Evolutionary conservation across 78 protist genomes (phyloP).

Genomic region (Mastigamoeba balamuthi): DNA sequence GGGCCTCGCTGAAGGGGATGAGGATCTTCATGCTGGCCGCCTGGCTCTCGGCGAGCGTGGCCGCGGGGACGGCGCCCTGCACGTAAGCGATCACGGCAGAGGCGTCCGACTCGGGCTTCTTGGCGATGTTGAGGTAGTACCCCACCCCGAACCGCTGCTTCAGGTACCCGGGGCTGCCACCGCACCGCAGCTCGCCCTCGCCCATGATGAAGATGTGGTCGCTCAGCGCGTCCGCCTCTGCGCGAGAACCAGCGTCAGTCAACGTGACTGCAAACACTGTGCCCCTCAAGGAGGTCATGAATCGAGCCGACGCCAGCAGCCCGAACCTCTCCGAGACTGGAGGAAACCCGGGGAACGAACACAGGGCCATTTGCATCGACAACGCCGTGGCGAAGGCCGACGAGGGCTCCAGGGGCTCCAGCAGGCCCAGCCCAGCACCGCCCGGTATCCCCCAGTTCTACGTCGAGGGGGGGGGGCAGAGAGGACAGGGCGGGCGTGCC

Average conservation of each 20-base stretch:
- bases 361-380: too few relatives aligned
- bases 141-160: not conserved
- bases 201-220: not conserved
- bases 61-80: not conserved
- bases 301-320: too few relatives aligned
- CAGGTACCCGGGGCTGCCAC: not conserved
- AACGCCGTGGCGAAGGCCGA: too few relatives aligned
- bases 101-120: not conserved
- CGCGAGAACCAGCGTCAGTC: too few relatives aligned
- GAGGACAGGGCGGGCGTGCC: slow-evolving; percentile 79
- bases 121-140: not conserved
- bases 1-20: not conserved
- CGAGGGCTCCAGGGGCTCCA: too few relatives aligned
- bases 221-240: not conserved
- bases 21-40: not conserved
- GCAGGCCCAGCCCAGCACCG: too few relatives aligned
- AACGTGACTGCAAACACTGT: too few relatives aligned
- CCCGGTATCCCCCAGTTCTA: too few relatives aligned
- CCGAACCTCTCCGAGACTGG: too few relatives aligned
- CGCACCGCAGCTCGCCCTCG: not conserved
- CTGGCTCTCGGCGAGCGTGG: not conserved
- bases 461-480: not conserved
- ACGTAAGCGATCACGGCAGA: not conserved
- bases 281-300: too few relatives aligned
- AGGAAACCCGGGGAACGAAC: too few relatives aligned